Evolutionary conservation across 306 rosid genomes (phyloP), one percentile per base, ranked within the genome.

Genomic region (Amphicarpaea edgeworthii): DNA sequence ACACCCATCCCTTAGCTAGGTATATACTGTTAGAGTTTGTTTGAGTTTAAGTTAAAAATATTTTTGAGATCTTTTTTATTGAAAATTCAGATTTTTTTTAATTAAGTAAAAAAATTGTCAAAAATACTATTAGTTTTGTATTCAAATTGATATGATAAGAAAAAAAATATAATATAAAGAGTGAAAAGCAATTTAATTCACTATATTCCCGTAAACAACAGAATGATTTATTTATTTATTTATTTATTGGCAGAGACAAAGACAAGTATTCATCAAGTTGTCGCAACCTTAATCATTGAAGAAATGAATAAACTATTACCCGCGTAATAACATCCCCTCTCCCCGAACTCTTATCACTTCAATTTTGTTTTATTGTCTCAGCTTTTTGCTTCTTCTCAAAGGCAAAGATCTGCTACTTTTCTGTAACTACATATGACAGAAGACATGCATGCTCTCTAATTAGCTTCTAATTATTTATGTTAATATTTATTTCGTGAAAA

Each of bases 271-370:
- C 17, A 60, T 38, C 16, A 61, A 46, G 78, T 73, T 81, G 72
- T 62, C 81, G 19, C 41, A 7, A 67, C 73, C 59, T 70, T 40
- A 82, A 82, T 55, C 75, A 81, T 77, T 77, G 79, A 37, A 68
- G 81, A 73, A 77, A 30, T 77, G 60, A 68, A 64, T 43, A 72
- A 84, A 81, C 40, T 76, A 81, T 76, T 81, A 68, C 47, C 69
- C 45, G 68, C 43, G 23, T 61, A 81, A 69, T 16, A 61, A 47
- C 21, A 68, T n/a, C n/a, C 38, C 41, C 57, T 58, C 26, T 70
- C 21, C 23, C 24, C 42, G 0, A 20, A n/a, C 17, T 54, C 41
- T n/a, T 41, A 6, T 43, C 51, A 16, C 21, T 82, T 74, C 51
- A 12, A 9, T 55, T 77, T 54, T 41, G 14, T 19, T 57, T 11